Percentiles rank a stretch among this genome's conserved stretches.
phyloP scores from a whole-genome alignment of 345 rosid genomes.

The Sonneratia alba region DNA sequence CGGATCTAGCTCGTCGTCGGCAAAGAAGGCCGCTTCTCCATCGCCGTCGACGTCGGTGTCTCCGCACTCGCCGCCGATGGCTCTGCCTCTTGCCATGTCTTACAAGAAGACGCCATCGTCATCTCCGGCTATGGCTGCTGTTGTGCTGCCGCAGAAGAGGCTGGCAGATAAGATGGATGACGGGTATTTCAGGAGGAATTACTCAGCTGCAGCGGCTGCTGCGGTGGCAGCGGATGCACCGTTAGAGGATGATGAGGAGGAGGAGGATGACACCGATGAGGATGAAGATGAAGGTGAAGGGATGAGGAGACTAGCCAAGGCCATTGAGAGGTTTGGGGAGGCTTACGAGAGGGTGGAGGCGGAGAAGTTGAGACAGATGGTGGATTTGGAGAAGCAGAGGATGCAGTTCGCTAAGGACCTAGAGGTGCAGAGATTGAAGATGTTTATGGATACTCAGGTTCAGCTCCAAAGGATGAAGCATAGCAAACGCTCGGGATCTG shows the following conservation, averaged over 20 bases:
- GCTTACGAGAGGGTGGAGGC: constrained; percentile 78
- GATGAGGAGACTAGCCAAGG: constrained; percentile 22
- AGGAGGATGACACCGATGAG: constrained; percentile 27
- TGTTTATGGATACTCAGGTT: constrained; percentile 80
- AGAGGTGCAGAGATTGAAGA: constrained; percentile 95
- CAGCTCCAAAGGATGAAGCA: constrained; percentile 57
- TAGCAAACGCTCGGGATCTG: too few relatives aligned
- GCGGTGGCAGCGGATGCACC: constrained; percentile 67
- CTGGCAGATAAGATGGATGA: constrained; percentile 29
- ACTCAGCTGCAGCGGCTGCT: constrained; percentile 32
- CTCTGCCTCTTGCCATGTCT: constrained; percentile 31
- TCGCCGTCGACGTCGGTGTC: constrained; percentile 21
- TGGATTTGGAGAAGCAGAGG: constrained; percentile 36
- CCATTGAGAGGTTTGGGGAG: constrained; percentile 33
- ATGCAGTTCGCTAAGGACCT: too few relatives aligned
- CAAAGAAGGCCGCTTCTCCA: constrained; percentile 25
- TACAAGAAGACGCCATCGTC: constrained; percentile 8
- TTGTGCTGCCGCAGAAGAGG: constrained; percentile 65
- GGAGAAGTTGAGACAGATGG: constrained; percentile 85
- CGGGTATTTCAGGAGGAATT: constrained; percentile 37
- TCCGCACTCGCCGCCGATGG: constrained; percentile 41
- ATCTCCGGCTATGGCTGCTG: constrained; percentile 11
- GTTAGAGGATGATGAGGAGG: constrained; percentile 37
- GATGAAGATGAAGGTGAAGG: constrained; percentile 36
- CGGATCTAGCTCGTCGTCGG: constrained; percentile 47